phyloP scores from a whole-genome alignment of 257 asterid genomes.

The Solanum medicagineum region DNA sequence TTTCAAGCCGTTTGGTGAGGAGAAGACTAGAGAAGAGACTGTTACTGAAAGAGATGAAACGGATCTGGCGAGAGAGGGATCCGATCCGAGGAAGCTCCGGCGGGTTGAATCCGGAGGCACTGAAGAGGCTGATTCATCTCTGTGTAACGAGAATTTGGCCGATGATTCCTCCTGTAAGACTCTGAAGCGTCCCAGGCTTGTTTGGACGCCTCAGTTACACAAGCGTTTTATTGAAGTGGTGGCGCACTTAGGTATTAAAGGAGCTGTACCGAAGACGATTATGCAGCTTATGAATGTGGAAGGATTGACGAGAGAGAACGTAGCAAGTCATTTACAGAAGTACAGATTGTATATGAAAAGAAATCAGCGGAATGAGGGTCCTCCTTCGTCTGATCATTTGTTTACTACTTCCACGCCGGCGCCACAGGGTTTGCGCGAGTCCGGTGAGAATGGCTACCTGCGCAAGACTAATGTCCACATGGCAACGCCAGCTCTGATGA shows the following conservation, averaged over 20 bases:
- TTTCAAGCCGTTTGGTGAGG: conserved; percentile 26
- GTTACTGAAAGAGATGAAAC: conserved; percentile 20
- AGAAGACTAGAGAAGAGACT: conserved; percentile 4
- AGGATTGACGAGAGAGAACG: conserved; percentile 86
- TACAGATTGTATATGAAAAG: conserved; percentile 71
- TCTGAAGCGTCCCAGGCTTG: conserved; percentile 70
- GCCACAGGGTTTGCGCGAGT: conserved; percentile 66
- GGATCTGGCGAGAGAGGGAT: conserved; percentile 39
- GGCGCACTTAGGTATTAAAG: conserved; percentile 66
- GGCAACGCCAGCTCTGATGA: conserved; percentile 32
- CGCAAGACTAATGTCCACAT: conserved; percentile 23
- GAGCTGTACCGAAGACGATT: conserved; percentile 84
- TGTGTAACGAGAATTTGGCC: conserved; percentile 18
- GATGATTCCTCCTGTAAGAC: conserved; percentile 54
- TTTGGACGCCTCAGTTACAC: conserved; percentile 94
- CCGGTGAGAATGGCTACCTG: conserved; percentile 22
- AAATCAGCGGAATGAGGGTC: conserved; percentile 67
- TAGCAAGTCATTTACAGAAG: conserved; percentile 90
- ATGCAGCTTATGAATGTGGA: conserved; percentile 95
- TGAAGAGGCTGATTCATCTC: conserved; percentile 30
- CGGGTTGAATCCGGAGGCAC: conserved; percentile 17
- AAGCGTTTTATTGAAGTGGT: conserved; percentile 88
- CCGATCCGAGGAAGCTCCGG: conserved; percentile 48
- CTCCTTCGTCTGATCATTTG: conserved; percentile 63
- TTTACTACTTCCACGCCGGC: conserved; percentile 71